Percentiles rank a stretch among this genome's conserved stretches.
phyloP scores from a whole-genome alignment of 176 grass and related monocot genomes.

The Oryza coarctata region DNA sequence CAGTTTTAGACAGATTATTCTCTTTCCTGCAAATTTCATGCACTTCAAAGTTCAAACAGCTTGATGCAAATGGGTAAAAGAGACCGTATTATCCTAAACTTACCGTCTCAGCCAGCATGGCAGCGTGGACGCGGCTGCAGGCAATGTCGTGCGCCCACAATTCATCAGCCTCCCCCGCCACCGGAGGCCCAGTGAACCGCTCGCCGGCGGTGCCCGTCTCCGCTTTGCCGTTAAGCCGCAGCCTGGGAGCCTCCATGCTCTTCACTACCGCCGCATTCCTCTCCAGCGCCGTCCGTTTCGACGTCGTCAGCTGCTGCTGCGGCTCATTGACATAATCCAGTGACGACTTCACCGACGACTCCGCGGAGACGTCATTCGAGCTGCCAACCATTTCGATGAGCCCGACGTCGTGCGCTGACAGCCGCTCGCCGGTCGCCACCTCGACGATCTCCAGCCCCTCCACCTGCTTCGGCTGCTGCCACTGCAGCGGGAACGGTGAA shows the following conservation, averaged over 20 bases:
- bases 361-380: slow-evolving; percentile 27
- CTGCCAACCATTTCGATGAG: slow-evolving; percentile 55
- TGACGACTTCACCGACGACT: slow-evolving; percentile 42
- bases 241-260: slow-evolving; percentile 1
- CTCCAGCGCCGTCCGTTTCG: not conserved
- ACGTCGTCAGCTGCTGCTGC: not conserved
- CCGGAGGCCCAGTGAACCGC: slow-evolving; percentile 37
- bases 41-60: not conserved
- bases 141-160: slow-evolving; percentile 46
- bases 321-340: slow-evolving; percentile 36
- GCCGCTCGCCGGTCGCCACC: slow-evolving; percentile 33
- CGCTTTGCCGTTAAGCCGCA: slow-evolving; percentile 36
- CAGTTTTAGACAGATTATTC: not conserved
- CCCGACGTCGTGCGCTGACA: slow-evolving; percentile 39
- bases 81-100: not conserved
- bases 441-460: slow-evolving; percentile 48
- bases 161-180: slow-evolving; percentile 30
- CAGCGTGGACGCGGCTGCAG: slow-evolving; percentile 50
- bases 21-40: not conserved
- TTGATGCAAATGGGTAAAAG: too few species aligned
- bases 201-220: not conserved
- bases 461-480: slow-evolving; percentile 17
- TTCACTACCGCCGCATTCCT: not conserved
- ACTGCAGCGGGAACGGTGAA: slow-evolving; percentile 13
- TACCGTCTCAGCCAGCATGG: slow-evolving; percentile 53